Evolutionary conservation across 2,329 filamentous ascomycete genomes (phyloP).

Genomic region (Cadophora sp.): DNA sequence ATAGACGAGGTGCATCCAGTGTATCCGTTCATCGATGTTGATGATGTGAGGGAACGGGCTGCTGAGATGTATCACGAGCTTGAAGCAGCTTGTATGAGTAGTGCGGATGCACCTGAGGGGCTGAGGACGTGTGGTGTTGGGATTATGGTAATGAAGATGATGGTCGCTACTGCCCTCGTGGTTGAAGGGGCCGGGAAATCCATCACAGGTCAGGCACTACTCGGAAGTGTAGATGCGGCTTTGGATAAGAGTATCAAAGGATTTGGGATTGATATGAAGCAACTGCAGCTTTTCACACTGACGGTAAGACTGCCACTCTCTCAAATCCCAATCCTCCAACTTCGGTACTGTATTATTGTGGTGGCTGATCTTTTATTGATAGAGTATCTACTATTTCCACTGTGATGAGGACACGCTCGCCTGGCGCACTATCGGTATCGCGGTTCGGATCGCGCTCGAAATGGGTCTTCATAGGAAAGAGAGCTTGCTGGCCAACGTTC

Average conservation of each 20-base stretch:
- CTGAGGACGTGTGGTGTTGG: background rate
- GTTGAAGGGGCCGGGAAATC: conserved; percentile 8
- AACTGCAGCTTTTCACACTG: conserved; percentile 3
- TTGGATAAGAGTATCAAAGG: background rate
- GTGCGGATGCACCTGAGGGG: background rate
- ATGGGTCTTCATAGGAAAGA: conserved; percentile 3
- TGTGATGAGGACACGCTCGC: background rate
- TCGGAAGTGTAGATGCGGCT: background rate
- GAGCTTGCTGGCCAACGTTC: background rate
- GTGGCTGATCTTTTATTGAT: too few species aligned
- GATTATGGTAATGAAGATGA: background rate
- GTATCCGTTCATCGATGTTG: conserved; percentile 2
- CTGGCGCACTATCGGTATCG: background rate
- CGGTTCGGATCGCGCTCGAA: background rate
- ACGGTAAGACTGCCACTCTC: background rate
- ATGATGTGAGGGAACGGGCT: background rate
- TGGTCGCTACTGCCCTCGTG: conserved; percentile 5
- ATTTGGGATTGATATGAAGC: background rate
- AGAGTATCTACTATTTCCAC: conserved; percentile 5
- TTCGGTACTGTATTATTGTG: too few species aligned
- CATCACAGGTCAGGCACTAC: background rate
- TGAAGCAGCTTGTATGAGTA: background rate
- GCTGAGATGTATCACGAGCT: background rate
- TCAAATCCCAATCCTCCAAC: too few species aligned
- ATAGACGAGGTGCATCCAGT: background rate